Percentiles rank a stretch among this genome's conserved stretches.
Conservation (phyloP, 805 yeast species). For the Myxozyma kluyveri region DNA sequence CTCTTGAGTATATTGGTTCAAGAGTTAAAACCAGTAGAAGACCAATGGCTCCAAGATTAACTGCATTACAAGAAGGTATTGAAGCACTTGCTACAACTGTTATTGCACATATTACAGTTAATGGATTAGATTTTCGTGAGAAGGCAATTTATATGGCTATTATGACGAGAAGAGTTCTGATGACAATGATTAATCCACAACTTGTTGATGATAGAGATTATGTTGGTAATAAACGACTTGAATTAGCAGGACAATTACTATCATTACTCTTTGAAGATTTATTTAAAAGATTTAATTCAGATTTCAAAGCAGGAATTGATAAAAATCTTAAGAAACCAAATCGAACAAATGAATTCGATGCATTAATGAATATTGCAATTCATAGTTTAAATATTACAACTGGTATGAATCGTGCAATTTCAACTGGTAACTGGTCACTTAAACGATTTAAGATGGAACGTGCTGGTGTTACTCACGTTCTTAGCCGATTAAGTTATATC, state of each 20-base stretch:
- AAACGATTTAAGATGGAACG: slow-evolving; percentile 99
- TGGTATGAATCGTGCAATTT: slow-evolving; percentile 92
- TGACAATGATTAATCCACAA: slow-evolving; percentile 91
- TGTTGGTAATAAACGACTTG: slow-evolving; percentile 96
- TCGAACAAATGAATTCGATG: slow-evolving; percentile 93
- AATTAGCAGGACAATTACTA: slow-evolving; percentile 95
- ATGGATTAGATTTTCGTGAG: slow-evolving; percentile 81
- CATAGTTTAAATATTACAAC: slow-evolving; percentile 91
- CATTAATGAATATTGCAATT: slow-evolving; percentile 79
- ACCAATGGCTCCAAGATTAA: slow-evolving; percentile 72
- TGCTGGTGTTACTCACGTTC: slow-evolving; percentile 97
- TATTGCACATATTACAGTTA: slow-evolving; percentile 89
- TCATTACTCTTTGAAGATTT: slow-evolving; percentile 92
- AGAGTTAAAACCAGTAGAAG: slow-evolving; percentile 92
- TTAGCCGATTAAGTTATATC: slow-evolving; percentile 85
- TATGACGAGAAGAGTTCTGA: slow-evolving; percentile 93
- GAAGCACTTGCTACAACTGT: slow-evolving; percentile 88
- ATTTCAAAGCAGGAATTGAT: slow-evolving; percentile 91
- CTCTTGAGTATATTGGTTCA: slow-evolving; percentile 84
- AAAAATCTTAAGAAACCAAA: slow-evolving; percentile 91
- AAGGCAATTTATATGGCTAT: slow-evolving; percentile 92
- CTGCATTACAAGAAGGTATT: slow-evolving; percentile 87
- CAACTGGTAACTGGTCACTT: slow-evolving; percentile 98
- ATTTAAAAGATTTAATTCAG: slow-evolving; percentile 92
- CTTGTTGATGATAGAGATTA: slow-evolving; percentile 99